Evolutionary conservation across 2,329 filamentous ascomycete genomes (phyloP), one percentile per base, ranked within the genome.

Genomic region (Epichloe brachyelytri): DNA sequence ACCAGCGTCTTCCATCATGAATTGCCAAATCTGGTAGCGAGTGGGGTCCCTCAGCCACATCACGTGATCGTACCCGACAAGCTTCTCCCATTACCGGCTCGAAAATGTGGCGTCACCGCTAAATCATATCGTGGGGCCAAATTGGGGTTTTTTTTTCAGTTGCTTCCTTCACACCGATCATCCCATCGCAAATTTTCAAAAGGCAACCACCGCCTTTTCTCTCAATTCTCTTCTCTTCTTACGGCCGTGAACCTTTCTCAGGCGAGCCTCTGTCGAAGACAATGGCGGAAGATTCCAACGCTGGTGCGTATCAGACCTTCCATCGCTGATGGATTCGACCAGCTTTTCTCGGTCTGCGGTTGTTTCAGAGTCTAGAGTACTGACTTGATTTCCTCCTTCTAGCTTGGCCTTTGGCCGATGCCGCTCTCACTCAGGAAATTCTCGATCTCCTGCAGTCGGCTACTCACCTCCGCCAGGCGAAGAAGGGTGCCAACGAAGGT

Each of bases 401-500:
- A 79, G 82, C 83, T 57, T 86, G 83, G 82, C 83, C 83, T 55
- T 68, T 85, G 66, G 84, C 85, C 68, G 84, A 88, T 65, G 76
- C 80, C 64, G 78, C 80, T 61, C 76, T 94, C 57, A 80, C 85
- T 51, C 83, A 89, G 74, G 83, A 90, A 67, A 82, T 96, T 57
- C 80, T 95, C 56, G 86, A 94, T 60, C 77, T 89, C 51, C 77
- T 90, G 55, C 86, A 91, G 73, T 83, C 86, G 63, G 69, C 82
- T 63, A 85, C 71, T 76, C 79, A 64, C 53, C 56, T 62, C 63
- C 78, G 83, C 48, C 87, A 93, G 76, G 71, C 90, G 58, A 93
- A 93, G 78, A 94, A 93, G 77, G 87, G 88, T 55, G 87, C 86
- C 66, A 91, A 90, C 77, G 85, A 88, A 68, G 75, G 71, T 73